Evolutionary conservation across 1,284 basidiomycete species (phyloP), one percentile per base, ranked within the genome.

Genomic region (Bjerkandera adusta): DNA sequence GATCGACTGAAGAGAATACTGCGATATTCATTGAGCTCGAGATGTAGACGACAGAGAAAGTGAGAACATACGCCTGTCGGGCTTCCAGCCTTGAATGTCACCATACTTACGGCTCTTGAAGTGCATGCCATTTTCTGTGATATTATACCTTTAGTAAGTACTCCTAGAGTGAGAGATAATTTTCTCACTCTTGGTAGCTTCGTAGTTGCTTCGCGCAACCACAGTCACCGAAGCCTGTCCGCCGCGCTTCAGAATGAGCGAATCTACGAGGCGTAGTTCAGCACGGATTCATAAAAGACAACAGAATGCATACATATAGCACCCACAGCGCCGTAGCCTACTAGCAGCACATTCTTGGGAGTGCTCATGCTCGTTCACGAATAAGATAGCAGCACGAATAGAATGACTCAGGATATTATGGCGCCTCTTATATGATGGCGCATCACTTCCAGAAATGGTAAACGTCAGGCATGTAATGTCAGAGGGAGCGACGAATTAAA

Each of bases 161-260:
- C n/a, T 11, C 38, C 24, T 15, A 15, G 7, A 24, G 16, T 36
- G 45, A 16, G 35, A n/a, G 18, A n/a, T 5, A 4, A 5, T 18
- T 26, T 10, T 21, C 11, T 11, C 2, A 79, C 81, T 67, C 10
- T 72, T 71, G 18, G 85, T 75, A 2, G 74, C 67, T 20, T 77
- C 71, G 58, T 81, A 87, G 57, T 91, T 91, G 44, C 85, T 81
- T 42, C 89, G 67, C 1, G 88, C 88, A 4, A 90, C 82, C 10
- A 75, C 83, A 0, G 87, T 90, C 8, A 92, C 81, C n/a, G 76
- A 68, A 1, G 77, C 83, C 25, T 71, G 69, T 5, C 83, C 82
- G 46, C 79, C 78, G 46, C 69, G 69, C 57, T 83, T 75, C 26
- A 90, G 70, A 22, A 89, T 70, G 42, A 81, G 71, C 0, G 84